Evolutionary conservation across 805 yeast genomes (phyloP).

Genomic region (Monosporozyma solicola): DNA sequence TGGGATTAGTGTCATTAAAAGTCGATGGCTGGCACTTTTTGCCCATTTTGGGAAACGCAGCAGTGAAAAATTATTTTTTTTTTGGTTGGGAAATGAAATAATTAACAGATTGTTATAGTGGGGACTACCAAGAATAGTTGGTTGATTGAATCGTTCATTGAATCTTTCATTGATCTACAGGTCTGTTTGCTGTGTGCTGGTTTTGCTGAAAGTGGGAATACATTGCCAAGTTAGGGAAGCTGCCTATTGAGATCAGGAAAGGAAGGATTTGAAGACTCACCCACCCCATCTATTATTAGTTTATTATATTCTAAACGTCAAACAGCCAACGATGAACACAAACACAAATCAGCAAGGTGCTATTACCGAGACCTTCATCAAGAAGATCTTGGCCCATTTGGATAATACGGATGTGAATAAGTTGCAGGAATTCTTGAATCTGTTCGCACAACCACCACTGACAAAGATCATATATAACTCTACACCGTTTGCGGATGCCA

Average conservation of each 20-base stretch:
- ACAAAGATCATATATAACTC: conserved; percentile 26
- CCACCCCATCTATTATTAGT: background rate
- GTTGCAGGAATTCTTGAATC: conserved; percentile 20
- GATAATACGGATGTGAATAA: conserved; percentile 28
- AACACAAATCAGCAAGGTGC: conserved; percentile 14
- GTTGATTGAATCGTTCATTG: too few species aligned
- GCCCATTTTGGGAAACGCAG: background rate
- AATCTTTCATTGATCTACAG: too few species aligned
- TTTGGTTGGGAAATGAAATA: background rate
- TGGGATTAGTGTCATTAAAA: background rate
- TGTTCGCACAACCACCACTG: conserved; percentile 12
- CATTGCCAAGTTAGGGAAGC: background rate
- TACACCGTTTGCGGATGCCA: conserved; percentile 23
- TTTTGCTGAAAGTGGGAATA: background rate
- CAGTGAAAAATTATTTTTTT: background rate
- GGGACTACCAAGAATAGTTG: background rate
- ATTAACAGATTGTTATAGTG: background rate
- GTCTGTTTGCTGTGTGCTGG: background rate
- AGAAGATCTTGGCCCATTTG: conserved; percentile 28
- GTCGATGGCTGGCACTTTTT: background rate
- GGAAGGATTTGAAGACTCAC: too few species aligned
- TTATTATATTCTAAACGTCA: background rate
- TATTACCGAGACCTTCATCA: conserved; percentile 26
- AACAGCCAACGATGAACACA: background rate
- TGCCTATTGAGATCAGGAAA: too few species aligned